Conservation (phyloP, 805 yeast genomes). For the Blastobotrys peoriensis region DNA sequence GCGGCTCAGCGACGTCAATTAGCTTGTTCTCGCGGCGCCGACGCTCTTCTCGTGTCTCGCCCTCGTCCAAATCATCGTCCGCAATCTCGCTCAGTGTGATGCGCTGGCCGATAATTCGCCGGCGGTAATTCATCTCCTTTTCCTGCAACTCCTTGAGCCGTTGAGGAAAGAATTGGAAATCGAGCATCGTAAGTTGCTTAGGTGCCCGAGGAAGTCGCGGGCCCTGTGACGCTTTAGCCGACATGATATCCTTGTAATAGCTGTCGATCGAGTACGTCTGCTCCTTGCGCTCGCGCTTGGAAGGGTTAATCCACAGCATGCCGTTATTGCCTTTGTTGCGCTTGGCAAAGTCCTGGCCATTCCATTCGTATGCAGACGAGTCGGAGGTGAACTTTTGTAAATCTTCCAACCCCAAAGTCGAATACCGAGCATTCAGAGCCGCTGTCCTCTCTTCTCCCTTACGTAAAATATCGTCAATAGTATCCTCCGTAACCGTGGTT, state of each 20-base stretch:
- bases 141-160: conserved; percentile 69
- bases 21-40: conserved; percentile 47
- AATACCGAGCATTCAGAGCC: conserved; percentile 70
- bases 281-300: conserved; percentile 47
- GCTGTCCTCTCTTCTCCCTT: conserved; percentile 81
- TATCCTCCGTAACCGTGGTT: conserved; percentile 21
- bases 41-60: conserved; percentile 41
- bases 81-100: conserved; percentile 49
- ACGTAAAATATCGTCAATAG: conserved; percentile 69
- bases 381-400: conserved; percentile 88
- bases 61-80: conserved; percentile 40
- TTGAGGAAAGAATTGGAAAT: conserved; percentile 82
- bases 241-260: conserved; percentile 71
- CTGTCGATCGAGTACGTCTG: conserved; percentile 79
- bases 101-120: conserved; percentile 57
- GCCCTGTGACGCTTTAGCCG: conserved; percentile 44
- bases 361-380: conserved; percentile 84
- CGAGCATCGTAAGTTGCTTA: conserved; percentile 69
- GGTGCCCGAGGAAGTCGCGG: conserved; percentile 72
- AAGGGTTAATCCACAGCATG: conserved; percentile 73
- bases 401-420: conserved; percentile 84
- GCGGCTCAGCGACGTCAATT: conserved; percentile 67
- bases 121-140: conserved; percentile 70
- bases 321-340: conserved; percentile 23
- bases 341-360: conserved; percentile 74